phyloP scores from a whole-genome alignment of 805 yeast species.

The Yamadazyma sp. region DNA sequence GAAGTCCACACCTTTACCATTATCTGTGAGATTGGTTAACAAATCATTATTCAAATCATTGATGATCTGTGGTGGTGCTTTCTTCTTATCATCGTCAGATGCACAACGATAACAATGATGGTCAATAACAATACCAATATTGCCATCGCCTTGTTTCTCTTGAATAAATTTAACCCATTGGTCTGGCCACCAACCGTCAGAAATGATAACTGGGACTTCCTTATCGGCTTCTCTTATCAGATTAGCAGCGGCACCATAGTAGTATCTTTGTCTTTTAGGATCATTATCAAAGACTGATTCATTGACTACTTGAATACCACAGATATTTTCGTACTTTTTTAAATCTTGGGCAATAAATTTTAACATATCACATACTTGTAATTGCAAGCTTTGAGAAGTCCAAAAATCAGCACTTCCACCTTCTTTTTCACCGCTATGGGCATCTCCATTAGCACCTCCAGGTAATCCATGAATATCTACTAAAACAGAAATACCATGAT shows the following conservation, averaged over 20 bases:
- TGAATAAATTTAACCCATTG: constrained; percentile 72
- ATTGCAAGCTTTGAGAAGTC: constrained; percentile 41
- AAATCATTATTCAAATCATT: constrained; percentile 50
- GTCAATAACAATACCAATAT: constrained; percentile 72
- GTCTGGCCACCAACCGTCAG: constrained; percentile 93
- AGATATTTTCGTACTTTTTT: constrained; percentile 57
- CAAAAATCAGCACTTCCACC: constrained; percentile 65
- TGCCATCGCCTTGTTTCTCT: constrained; percentile 32
- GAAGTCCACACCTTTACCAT: constrained; percentile 55
- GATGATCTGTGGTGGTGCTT: constrained; percentile 63
- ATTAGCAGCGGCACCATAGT: constrained; percentile 62
- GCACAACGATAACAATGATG: constrained; percentile 86
- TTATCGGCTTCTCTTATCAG: constrained; percentile 55
- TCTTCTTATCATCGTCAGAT: constrained; percentile 65
- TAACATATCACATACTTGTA: constrained; percentile 47
- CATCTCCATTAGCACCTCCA: constrained; percentile 85
- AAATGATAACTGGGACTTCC: constrained; percentile 68
- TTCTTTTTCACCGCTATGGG: constrained; percentile 70
- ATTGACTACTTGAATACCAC: constrained; percentile 82
- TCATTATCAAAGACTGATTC: constrained; percentile 67
- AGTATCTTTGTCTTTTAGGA: constrained; percentile 48
- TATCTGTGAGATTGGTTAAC: constrained; percentile 45
- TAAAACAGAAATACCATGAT: constrained; percentile 65
- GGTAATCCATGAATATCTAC: constrained; percentile 90
- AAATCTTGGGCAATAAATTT: constrained; percentile 64